Conservation (phyloP, 2,329 filamentous ascomycete genomes). For the Microsporum audouinii region DNA sequence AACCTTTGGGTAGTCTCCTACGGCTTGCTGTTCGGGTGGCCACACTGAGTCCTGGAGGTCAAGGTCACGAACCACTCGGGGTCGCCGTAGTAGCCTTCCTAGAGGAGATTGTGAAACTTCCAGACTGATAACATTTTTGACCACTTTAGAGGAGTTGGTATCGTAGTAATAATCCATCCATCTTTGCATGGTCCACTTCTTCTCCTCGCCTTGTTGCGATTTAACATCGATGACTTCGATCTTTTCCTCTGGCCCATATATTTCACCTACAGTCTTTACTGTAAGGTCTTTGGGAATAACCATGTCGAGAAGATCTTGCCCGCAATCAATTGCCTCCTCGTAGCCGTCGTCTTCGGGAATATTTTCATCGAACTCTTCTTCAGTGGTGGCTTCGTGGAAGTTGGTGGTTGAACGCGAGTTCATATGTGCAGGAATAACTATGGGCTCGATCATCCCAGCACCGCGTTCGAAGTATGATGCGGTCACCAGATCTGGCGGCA, state of each 20-base stretch:
- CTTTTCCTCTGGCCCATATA: conserved; percentile 51
- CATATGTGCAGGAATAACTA: conserved; percentile 51
- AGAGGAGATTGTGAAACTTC: conserved; percentile 55
- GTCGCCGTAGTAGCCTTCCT: conserved; percentile 50
- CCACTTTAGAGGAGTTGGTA: conserved; percentile 46
- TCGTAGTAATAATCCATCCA: conserved; percentile 60
- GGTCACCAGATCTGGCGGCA: conserved; percentile 52
- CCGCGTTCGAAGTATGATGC: conserved; percentile 53
- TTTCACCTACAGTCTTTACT: conserved; percentile 50
- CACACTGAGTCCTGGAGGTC: conserved; percentile 43
- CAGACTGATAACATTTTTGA: conserved; percentile 58
- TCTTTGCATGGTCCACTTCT: conserved; percentile 53
- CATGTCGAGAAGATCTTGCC: conserved; percentile 57
- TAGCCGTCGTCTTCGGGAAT: conserved; percentile 26
- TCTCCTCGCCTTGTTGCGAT: conserved; percentile 54
- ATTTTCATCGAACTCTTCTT: conserved; percentile 25
- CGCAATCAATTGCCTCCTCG: conserved; percentile 44
- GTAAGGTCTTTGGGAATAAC: conserved; percentile 54
- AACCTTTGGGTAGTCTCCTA: conserved; percentile 50
- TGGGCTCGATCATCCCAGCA: conserved; percentile 54
- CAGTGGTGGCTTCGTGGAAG: conserved; percentile 26
- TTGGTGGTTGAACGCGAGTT: conserved; percentile 39
- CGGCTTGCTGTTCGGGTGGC: conserved; percentile 41
- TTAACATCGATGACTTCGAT: conserved; percentile 60
- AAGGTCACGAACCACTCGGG: conserved; percentile 54